A percentile compares a stretch with the other conserved stretches of the same genome.
These are phyloP conservation scores for Neurospora crassa DNA, from an alignment of 2,329 filamentous ascomycete species.

Conservation along the genomic window DNA sequence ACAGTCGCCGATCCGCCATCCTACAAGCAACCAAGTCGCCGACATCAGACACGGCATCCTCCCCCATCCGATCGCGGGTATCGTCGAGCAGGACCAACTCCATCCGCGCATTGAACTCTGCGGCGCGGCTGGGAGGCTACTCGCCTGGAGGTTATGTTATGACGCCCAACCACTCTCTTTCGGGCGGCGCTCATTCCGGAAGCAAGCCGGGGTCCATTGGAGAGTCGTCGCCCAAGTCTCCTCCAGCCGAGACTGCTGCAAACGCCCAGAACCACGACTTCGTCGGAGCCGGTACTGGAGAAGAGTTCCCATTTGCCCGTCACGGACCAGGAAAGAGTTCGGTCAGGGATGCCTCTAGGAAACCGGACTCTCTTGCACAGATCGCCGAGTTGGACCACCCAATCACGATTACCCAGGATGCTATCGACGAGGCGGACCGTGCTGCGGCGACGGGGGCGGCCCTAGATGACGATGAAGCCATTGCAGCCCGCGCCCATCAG, in stretches of 20 bases:
- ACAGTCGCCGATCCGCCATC: slow-evolving; percentile 56
- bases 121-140: slow-evolving; percentile 60
- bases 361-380: slow-evolving; percentile 39
- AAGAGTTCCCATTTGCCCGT: slow-evolving; percentile 30
- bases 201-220: slow-evolving; percentile 38
- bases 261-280: slow-evolving; percentile 24
- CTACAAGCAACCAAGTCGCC: slow-evolving; percentile 33
- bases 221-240: slow-evolving; percentile 5
- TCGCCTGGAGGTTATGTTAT: slow-evolving; percentile 59
- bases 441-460: slow-evolving; percentile 22
- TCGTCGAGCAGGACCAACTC: slow-evolving; percentile 34
- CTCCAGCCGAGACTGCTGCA: slow-evolving; percentile 15
- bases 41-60: slow-evolving; percentile 17
- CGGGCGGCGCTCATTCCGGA: slow-evolving; percentile 41
- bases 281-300: slow-evolving; percentile 23
- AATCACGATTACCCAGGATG: slow-evolving; percentile 38
- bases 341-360: slow-evolving; percentile 26
- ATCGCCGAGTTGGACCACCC: slow-evolving; percentile 47
- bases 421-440: slow-evolving; percentile 44
- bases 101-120: slow-evolving; percentile 60
- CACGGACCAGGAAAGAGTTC: slow-evolving; percentile 46
- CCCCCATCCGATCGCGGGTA: slow-evolving; percentile 5
- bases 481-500: slow-evolving; percentile 26
- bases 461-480: slow-evolving; percentile 28
- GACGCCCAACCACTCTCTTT: slow-evolving; percentile 54